Conservation (phyloP, 257 asterid species). For the Solanum sitiens region DNA sequence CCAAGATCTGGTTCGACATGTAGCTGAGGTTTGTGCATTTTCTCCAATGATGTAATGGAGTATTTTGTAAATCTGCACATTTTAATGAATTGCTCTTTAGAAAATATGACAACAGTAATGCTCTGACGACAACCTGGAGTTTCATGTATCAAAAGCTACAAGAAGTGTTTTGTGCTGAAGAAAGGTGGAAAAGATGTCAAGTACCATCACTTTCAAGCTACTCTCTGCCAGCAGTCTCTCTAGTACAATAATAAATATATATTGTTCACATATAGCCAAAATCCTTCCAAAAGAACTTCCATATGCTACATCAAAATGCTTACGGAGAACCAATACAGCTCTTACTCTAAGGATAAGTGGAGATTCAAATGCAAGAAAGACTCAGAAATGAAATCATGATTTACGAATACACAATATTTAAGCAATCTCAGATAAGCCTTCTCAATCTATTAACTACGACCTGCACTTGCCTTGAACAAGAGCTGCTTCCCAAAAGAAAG, state of each 20-base stretch:
- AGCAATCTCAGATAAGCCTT: background rate
- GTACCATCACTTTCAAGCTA: background rate
- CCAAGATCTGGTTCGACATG: constrained; percentile 96
- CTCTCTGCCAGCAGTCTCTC: background rate
- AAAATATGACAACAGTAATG: background rate
- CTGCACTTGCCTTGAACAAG: background rate
- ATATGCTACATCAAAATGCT: background rate
- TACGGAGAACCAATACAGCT: background rate
- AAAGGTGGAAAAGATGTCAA: background rate
- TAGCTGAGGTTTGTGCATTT: constrained; percentile 84
- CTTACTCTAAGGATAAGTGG: background rate
- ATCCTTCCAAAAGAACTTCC: background rate
- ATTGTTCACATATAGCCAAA: background rate
- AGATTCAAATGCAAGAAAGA: background rate
- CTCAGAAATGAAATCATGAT: background rate
- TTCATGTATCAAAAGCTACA: background rate
- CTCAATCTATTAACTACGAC: background rate
- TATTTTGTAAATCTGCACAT: constrained; percentile 78
- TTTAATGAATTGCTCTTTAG: constrained; percentile 1
- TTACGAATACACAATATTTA: background rate
- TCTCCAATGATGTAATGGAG: constrained; percentile 79
- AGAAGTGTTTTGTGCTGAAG: background rate
- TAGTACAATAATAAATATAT: background rate
- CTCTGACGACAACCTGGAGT: background rate
- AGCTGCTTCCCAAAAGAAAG: background rate